Base-by-base conservation (phyloP, 2,329 filamentous ascomycete species). In the Septoria petroselini region DNA sequence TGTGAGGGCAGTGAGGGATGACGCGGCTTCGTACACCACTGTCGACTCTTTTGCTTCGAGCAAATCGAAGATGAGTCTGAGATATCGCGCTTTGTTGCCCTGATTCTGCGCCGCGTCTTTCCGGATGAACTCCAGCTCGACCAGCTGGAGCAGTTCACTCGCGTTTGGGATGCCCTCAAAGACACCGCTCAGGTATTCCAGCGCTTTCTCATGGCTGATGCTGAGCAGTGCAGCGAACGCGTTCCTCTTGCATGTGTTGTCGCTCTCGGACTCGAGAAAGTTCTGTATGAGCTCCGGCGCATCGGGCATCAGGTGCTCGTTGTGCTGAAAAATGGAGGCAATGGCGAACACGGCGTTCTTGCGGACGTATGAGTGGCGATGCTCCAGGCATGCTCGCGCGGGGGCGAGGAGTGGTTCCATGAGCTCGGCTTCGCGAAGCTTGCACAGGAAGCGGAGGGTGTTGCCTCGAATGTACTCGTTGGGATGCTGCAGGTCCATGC, bases 401-500 rank as follows among this genome's bases (percentile, higher is more conserved):
- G 93, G 94, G 33, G 91, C 94, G 35, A 98, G 83, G 48, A 97
- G 82, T 41, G 93, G 93, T 72, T 98, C 93, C 61, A 98, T 91
- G 57, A 98, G 83, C 73, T 98, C 93, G 44, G 91, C 81, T 71
- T 98, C 93, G 60, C 91, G 85, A 55, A 98, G 80, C 76, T 98
- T 98, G 79, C 86, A 93, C 53, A 98, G 82, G 74, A 97, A 98
- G 65, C 93, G 89, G 55, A 98, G 78, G n/a, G 93, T 98, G 70
- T 96, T 96, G 68, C 93, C 93, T 60, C 93, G 84, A 60, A 98
- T 91, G 73, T 95, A 98, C 78, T 98, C 93, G 76, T 98, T 97
- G 50, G 93, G 84, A 65, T 96, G 91, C 70, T 97, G 91, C 54
- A 98, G 78, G 68, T 98, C 93, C 71, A 97, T 95, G 66, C 91